Evolutionary conservation across 169 alveolate species (phyloP), one percentile per base, ranked within the genome.

Genomic region (Eimeria acervulina): DNA sequence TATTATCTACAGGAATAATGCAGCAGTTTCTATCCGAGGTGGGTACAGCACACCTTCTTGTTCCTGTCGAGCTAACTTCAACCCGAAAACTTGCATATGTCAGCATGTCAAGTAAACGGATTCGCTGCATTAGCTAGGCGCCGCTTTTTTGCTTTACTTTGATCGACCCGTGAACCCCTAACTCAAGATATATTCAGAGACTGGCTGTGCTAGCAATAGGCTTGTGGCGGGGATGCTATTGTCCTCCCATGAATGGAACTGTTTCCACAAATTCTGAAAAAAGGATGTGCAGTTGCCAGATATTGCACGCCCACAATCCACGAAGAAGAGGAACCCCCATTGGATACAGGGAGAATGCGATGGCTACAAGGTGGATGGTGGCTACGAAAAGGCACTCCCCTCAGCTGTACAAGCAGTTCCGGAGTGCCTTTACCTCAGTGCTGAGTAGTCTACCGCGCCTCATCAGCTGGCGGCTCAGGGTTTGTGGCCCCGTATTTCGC

Each of bases 401-500:
- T 59, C 68, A 59, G 38, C 17, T n/a, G 76, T n/a, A n/a, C 76
- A 4, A 38, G 1, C 19, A 26, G 36, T 63, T 63, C 0, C 15
- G 33, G 36, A n/a, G 17, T 63, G 38, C 76, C 12, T 7, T 28
- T 8, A 10, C 26, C 76, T n/a, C 76, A n/a, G 26, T 63, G 40
- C 40, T 2, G 76, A 63, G 21, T 1, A 38, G 40, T 63, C n/a
- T 63, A 63, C 12, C 76, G 76, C 40, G 33, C 76, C 76, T 63
- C 76, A 8, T 63, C 76, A 63, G 76, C 84, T 36, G 44, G 12
- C 51, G 33, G 26, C 33, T 72, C 33, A 38, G 84, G 47, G 74
- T 28, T 38, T 31, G 23, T 21, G 15, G 74, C 92, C 17, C 92
- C 92, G 92, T 83, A 83, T 28, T 83, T 83, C n/a, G 70, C 51